These are phyloP conservation scores for Ilyonectria destructans DNA, from an alignment of 2,329 filamentous ascomycete genomes.

Conservation along the genomic window DNA sequence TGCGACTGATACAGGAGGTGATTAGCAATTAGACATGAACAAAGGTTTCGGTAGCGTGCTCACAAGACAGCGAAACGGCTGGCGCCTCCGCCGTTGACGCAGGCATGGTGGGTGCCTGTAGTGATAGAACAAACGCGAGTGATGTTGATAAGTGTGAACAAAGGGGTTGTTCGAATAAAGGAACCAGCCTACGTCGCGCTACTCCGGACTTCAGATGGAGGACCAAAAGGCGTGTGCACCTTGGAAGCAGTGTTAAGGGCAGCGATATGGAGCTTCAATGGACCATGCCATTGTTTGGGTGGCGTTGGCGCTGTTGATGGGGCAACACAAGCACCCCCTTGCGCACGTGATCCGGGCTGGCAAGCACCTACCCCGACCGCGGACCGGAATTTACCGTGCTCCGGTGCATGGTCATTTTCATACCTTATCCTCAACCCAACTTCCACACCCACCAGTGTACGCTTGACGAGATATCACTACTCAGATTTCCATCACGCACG, in stretches of 20 bases:
- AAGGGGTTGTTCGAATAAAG: conserved; percentile 21
- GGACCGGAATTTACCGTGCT: conserved; percentile 52
- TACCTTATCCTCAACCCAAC: conserved; percentile 54
- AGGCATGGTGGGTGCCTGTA: conserved; percentile 66
- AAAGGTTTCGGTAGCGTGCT: conserved; percentile 41
- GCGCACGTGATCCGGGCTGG: conserved; percentile 50
- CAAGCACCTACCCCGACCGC: conserved; percentile 32
- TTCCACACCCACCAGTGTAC: conserved; percentile 47
- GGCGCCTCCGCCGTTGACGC: conserved; percentile 74
- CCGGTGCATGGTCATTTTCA: conserved; percentile 52
- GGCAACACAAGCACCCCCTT: conserved; percentile 30
- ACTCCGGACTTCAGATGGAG: conserved; percentile 38
- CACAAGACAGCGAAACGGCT: conserved; percentile 79
- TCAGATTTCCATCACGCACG: conserved; percentile 47
- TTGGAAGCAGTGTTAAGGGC: conserved; percentile 38
- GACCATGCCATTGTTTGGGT: conserved; percentile 45
- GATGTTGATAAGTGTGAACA: conserved; percentile 20
- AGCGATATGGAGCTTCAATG: conserved; percentile 17
- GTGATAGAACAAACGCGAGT: conserved; percentile 15
- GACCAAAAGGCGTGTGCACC: conserved; percentile 36
- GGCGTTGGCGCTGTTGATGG: conserved; percentile 39
- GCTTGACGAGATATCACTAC: conserved; percentile 50
- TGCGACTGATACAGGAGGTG: conserved; percentile 74
- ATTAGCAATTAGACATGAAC: conserved; percentile 35
- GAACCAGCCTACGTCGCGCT: conserved; percentile 44